Conservation (phyloP, 2,329 filamentous ascomycete genomes). For the Colletotrichum liriopes region DNA sequence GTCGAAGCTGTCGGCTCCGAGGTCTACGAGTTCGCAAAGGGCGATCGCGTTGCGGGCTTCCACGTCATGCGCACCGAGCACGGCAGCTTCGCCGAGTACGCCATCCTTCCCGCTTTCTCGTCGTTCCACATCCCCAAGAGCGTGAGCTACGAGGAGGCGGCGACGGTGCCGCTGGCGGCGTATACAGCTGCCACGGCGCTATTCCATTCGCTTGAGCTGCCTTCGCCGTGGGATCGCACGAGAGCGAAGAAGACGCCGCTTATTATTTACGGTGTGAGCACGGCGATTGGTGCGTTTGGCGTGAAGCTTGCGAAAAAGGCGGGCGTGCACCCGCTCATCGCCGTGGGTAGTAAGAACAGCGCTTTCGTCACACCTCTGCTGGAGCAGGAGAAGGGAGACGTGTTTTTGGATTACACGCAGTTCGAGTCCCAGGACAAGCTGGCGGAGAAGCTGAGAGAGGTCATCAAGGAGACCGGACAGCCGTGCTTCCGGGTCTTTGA, state of each 20-base stretch:
- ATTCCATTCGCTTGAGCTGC: conserved; percentile 62
- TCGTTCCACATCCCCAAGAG: conserved; percentile 69
- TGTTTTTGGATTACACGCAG: conserved; percentile 44
- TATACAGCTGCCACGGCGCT: conserved; percentile 69
- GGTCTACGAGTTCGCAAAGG: conserved; percentile 46
- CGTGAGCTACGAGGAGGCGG: conserved; percentile 69
- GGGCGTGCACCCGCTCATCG: conserved; percentile 72
- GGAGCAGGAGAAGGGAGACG: conserved; percentile 37
- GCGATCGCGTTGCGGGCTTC: conserved; percentile 65
- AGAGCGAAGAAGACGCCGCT: conserved; percentile 39
- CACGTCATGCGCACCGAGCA: conserved; percentile 65
- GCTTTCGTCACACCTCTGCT: conserved; percentile 37
- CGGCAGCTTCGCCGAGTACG: conserved; percentile 75
- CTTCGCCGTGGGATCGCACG: conserved; percentile 60
- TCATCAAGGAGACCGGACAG: conserved; percentile 30
- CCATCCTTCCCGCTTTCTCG: conserved; percentile 68
- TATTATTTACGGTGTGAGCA: conserved; percentile 66
- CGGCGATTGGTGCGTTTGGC: conserved; percentile 69
- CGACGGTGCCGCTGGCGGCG: conserved; percentile 70
- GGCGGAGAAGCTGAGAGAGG: conserved; percentile 39
- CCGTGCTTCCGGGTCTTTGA: conserved; percentile 41
- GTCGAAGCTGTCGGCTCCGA: conserved; percentile 44
- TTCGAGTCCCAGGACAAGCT: conserved; percentile 40
- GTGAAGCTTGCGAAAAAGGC: conserved; percentile 66
- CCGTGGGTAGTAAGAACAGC: conserved; percentile 64